phyloP scores from a whole-genome alignment of 345 rosid species.

The Gossypium turneri region DNA sequence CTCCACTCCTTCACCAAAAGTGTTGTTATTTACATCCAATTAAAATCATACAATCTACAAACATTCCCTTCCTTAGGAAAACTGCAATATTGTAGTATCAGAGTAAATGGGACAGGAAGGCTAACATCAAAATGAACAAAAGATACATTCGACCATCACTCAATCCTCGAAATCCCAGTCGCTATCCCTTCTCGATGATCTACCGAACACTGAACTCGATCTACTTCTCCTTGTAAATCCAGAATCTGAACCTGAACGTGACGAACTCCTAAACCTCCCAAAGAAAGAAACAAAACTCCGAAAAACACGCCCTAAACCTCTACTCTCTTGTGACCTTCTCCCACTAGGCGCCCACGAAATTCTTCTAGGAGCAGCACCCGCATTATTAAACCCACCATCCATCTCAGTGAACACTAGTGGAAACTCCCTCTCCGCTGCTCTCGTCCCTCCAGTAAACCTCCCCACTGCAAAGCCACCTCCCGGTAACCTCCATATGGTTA shows the following conservation, averaged over 20 bases:
- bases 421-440: slow-evolving; percentile 44
- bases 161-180: slow-evolving; percentile 25
- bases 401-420: slow-evolving; percentile 56
- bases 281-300: slow-evolving; percentile 38
- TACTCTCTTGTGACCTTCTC: slow-evolving; percentile 42
- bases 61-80: slow-evolving; percentile 26
- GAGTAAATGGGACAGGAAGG: neutral
- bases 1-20: slow-evolving; percentile 20
- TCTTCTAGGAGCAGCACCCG: slow-evolving; percentile 50
- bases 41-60: slow-evolving; percentile 30
- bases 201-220: slow-evolving; percentile 21
- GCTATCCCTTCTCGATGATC: slow-evolving; percentile 31
- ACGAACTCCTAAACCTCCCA: slow-evolving; percentile 35
- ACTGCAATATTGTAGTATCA: slow-evolving; percentile 19
- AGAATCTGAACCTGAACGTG: slow-evolving; percentile 22
- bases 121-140: slow-evolving; percentile 12
- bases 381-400: slow-evolving; percentile 50
- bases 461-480: slow-evolving; percentile 64
- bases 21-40: slow-evolving; percentile 36
- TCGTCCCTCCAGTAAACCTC: slow-evolving; percentile 47
- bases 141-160: slow-evolving; percentile 18
- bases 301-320: slow-evolving; percentile 43
- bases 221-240: slow-evolving; percentile 32
- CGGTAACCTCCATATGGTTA: slow-evolving; percentile 60
- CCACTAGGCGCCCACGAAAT: slow-evolving; percentile 45